A percentile compares a stretch with the other conserved stretches of the same genome.
These are phyloP conservation scores for Pleomassaria siparia DNA, from an alignment of 2,329 filamentous ascomycete genomes.

Conservation along the genomic window DNA sequence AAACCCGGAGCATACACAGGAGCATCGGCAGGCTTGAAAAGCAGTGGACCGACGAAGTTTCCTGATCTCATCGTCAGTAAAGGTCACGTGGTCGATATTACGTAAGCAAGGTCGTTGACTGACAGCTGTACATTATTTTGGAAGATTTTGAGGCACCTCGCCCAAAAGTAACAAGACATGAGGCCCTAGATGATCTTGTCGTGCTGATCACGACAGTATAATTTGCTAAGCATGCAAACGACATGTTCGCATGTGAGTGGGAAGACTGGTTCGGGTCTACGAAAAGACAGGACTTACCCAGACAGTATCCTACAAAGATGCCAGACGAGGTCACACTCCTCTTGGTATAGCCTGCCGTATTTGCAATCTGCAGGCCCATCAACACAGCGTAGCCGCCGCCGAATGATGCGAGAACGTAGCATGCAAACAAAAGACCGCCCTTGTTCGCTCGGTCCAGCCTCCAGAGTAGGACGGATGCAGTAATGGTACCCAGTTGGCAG, in stretches of 20 bases:
- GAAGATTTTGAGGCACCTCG: too few species aligned
- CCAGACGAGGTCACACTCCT: constrained; percentile 52
- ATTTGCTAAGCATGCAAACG: too few species aligned
- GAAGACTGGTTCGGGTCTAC: too few species aligned
- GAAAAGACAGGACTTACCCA: constrained; percentile 41
- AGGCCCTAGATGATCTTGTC: too few species aligned
- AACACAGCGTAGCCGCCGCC: constrained; percentile 54
- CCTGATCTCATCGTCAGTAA: constrained; percentile 25
- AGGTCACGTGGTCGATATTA: too few species aligned
- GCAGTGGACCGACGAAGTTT: constrained; percentile 35
- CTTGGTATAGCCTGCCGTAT: constrained; percentile 57
- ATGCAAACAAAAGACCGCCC: constrained; percentile 52
- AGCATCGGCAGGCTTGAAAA: constrained; percentile 17
- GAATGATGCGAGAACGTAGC: constrained; percentile 51
- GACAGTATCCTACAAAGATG: constrained; percentile 55
- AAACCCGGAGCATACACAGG: constrained; percentile 43
- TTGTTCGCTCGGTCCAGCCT: constrained; percentile 44
- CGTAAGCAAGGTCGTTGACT: too few species aligned
- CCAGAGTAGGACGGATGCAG: constrained; percentile 49
- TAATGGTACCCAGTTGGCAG: constrained; percentile 41
- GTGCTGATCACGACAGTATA: too few species aligned
- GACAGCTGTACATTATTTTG: too few species aligned
- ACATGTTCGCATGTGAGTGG: too few species aligned
- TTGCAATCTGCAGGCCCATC: constrained; percentile 54
- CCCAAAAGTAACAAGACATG: too few species aligned